Base-by-base conservation (phyloP, 495 filamentous ascomycete genomes). In the Pyrenula aspistea region DNA sequence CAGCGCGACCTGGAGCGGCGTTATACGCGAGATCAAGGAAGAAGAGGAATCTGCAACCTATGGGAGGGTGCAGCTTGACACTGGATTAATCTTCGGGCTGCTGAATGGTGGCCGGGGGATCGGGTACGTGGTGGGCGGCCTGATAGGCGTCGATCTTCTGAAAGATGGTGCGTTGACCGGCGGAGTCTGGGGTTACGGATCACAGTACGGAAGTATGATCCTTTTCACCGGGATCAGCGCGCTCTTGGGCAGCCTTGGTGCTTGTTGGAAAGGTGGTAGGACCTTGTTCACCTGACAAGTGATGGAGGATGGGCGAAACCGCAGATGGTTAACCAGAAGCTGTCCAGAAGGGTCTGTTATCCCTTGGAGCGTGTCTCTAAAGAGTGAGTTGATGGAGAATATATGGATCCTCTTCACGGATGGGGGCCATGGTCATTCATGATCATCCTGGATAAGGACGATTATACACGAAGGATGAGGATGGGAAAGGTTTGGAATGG, bases 21-120 rank as follows among this genome's bases (percentile, higher is more conserved):
- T 84, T 23, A 79, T 84, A 54, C 77, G 72, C 12, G 72, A 80
- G 59, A 68, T 87, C 21, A 76, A 77, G 58, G 58, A 62, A 55
- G 68, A 70, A 47, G 70, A 73, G 22, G 58, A 70, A 19, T 71
- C 69, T 2, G 31, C 31, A 42, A 42, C 8, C 15, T 15, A 15
- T 42, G 31, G 31, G 15, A 42, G 31, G 31, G 31, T 42, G 4
- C 31, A 42, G 15, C 62, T 79, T 22, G 80, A 85, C 31, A 74
- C 79, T 1, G 77, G 78, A 2, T 73, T 85, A 68, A 70, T 87
- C 1, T 83, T 86, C 66, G 83, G 82, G 1, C 73, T 82, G 36
- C 61, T 88, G 55, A 77, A 79, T 24, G 78, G 77, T 24, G 85
- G 83, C 0, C 69, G 84, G 57, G 87, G 86, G 2, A 73, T 91